Evolutionary conservation across 2,329 filamentous ascomycete species (phyloP).

Genomic region (Anisogramma anomala): DNA sequence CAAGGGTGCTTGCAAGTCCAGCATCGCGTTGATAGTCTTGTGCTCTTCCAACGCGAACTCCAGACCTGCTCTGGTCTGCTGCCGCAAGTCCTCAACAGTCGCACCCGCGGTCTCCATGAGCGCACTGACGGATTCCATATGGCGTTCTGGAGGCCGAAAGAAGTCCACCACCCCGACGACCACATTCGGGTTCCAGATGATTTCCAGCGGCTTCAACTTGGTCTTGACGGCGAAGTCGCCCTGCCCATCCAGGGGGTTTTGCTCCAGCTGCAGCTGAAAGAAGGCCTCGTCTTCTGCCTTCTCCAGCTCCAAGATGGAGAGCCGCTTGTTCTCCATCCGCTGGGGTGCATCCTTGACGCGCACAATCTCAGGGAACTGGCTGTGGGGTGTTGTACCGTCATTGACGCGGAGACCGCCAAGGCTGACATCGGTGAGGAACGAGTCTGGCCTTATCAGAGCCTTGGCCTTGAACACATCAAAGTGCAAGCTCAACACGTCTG

Average conservation of each 20-base stretch:
- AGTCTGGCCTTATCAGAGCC: constrained; percentile 80
- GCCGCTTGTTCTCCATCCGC: constrained; percentile 31
- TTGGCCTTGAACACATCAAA: constrained; percentile 94
- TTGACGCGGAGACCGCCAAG: constrained; percentile 89
- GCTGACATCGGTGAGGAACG: constrained; percentile 75
- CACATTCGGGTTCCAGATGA: constrained; percentile 95
- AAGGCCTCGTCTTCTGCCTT: constrained; percentile 53
- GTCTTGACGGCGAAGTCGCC: constrained; percentile 84
- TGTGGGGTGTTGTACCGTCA: constrained; percentile 86
- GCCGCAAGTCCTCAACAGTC: constrained; percentile 85
- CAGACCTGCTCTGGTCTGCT: constrained; percentile 89
- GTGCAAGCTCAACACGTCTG: constrained; percentile 77
- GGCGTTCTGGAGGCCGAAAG: constrained; percentile 88
- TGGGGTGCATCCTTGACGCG: constrained; percentile 78
- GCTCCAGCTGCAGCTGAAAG: constrained; percentile 85
- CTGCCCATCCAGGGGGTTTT: constrained; percentile 85
- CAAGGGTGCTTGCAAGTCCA: constrained; percentile 89
- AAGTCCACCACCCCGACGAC: constrained; percentile 85
- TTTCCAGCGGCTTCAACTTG: constrained; percentile 88
- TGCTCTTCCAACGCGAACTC: constrained; percentile 96
- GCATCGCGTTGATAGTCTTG: constrained; percentile 92
- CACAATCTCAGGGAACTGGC: constrained; percentile 87
- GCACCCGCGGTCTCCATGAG: constrained; percentile 92
- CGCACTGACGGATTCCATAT: constrained; percentile 96
- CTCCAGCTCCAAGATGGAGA: constrained; percentile 45